Evolutionary conservation across 1,139 yeast species (phyloP).

Genomic region (Kurtzmaniella quercitrusa): DNA sequence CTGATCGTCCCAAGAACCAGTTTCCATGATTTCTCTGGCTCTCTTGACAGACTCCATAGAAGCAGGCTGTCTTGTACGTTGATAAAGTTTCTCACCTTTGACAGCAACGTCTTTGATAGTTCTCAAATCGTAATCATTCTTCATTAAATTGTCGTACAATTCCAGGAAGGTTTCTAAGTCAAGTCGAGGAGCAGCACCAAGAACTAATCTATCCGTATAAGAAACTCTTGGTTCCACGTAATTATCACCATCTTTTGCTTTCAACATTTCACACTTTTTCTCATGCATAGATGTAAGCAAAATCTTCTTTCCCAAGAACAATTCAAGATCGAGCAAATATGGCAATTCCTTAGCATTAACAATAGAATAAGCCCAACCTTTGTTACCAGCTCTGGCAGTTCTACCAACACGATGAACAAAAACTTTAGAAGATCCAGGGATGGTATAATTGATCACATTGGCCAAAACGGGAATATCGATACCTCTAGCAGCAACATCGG

Average conservation of each 20-base stretch:
- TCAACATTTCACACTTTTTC: slow-evolving; percentile 50
- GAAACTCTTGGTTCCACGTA: slow-evolving; percentile 54
- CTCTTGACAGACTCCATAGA: slow-evolving; percentile 81
- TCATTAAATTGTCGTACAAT: slow-evolving; percentile 57
- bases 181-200: slow-evolving; percentile 78
- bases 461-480: slow-evolving; percentile 96
- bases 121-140: slow-evolving; percentile 65
- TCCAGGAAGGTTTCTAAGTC: slow-evolving; percentile 73
- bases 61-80: slow-evolving; percentile 83
- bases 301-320: slow-evolving; percentile 83
- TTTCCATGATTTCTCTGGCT: slow-evolving; percentile 71
- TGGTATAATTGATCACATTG: slow-evolving; percentile 83
- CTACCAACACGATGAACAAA: slow-evolving; percentile 98
- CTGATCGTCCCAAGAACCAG: slow-evolving; percentile 83
- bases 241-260: slow-evolving; percentile 39
- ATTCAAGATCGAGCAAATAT: slow-evolving; percentile 82
- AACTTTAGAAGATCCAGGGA: slow-evolving; percentile 90
- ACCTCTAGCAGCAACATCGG: slow-evolving; percentile 99
- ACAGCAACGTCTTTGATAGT: slow-evolving; percentile 66
- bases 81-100: slow-evolving; percentile 85
- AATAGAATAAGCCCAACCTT: slow-evolving; percentile 96
- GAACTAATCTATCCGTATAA: slow-evolving; percentile 71
- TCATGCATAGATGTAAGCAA: slow-evolving; percentile 68
- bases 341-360: slow-evolving; percentile 85
- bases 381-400: slow-evolving; percentile 98